A percentile compares a stretch with the other conserved stretches of the same genome.
Evolutionary conservation across 257 asterid genomes (phyloP).

Genomic region (Cinchona pubescens): DNA sequence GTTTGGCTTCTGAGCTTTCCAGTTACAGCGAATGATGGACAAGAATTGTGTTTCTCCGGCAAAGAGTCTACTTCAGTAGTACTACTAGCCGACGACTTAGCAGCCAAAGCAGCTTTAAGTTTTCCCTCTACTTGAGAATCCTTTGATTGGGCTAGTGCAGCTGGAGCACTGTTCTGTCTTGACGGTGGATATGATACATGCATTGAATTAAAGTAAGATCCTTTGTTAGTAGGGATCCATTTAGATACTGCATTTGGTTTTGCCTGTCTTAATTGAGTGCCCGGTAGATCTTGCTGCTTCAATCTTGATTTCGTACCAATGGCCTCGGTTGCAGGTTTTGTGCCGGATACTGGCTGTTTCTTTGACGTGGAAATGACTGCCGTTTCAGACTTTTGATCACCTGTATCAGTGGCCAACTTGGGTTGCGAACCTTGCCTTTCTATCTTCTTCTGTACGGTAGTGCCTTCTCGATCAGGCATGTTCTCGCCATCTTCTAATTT

Average conservation of each 20-base stretch:
- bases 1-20: conserved; percentile 36
- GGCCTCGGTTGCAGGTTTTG: conserved; percentile 53
- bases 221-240: conserved; percentile 96
- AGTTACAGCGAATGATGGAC: conserved; percentile 43
- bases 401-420: conserved; percentile 44
- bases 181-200: conserved; percentile 92
- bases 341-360: conserved; percentile 44
- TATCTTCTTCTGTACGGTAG: conserved; percentile 35
- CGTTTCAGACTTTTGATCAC: conserved; percentile 57
- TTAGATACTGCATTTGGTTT: conserved; percentile 78
- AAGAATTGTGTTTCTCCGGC: conserved; percentile 38
- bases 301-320: conserved; percentile 45
- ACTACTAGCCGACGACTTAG: conserved; percentile 34
- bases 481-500: conserved; percentile 45
- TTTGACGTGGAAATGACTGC: conserved; percentile 41
- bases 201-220: conserved; percentile 91
- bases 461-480: conserved; percentile 39
- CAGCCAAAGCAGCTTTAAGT: conserved; percentile 50
- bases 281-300: conserved; percentile 63
- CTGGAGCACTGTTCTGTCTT: conserved; percentile 88
- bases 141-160: conserved; percentile 56
- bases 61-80: conserved; percentile 36
- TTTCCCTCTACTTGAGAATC: conserved; percentile 59
- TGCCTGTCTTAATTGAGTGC: conserved; percentile 51
- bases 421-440: conserved; percentile 55